Percentiles rank a stretch among this genome's conserved stretches.
These are phyloP conservation scores for Torulaspora franciscae DNA, from an alignment of 805 yeast genomes.

Conservation along the genomic window DNA sequence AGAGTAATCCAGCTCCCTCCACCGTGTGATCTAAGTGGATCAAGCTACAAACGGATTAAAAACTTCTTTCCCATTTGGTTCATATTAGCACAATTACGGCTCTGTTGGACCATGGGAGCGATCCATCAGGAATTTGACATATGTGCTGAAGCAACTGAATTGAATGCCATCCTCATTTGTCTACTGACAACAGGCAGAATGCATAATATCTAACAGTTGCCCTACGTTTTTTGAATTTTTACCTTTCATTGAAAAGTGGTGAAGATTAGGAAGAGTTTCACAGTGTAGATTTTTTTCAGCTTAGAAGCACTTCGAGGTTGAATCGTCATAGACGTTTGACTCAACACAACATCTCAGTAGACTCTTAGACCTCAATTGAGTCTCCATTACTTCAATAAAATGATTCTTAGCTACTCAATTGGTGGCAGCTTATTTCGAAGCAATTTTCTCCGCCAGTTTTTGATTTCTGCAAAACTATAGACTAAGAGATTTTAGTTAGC, in stretches of 20 bases:
- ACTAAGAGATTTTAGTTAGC: no score
- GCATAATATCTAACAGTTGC: background rate
- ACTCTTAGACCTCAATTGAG: no score
- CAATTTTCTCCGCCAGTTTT: no score
- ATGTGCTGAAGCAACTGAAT: constrained; percentile 34
- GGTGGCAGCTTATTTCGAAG: no score
- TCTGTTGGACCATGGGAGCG: constrained; percentile 34
- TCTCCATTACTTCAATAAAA: no score
- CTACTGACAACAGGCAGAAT: constrained; percentile 5
- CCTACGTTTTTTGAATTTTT: background rate
- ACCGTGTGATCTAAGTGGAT: background rate
- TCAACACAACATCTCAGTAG: no score
- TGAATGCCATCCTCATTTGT: background rate
- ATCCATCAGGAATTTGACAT: constrained; percentile 42
- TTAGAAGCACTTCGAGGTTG: background rate
- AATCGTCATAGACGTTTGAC: background rate
- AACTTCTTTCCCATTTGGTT: constrained; percentile 11
- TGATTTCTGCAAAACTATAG: no score
- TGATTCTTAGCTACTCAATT: no score
- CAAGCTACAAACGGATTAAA: background rate
- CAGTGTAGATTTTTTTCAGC: background rate
- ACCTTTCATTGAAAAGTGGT: background rate
- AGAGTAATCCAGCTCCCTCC: constrained; percentile 1
- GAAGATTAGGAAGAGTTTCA: background rate
- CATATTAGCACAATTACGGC: constrained; percentile 44